Evolutionary conservation across 1,284 basidiomycete genomes (phyloP).

Genomic region (Amylostereum areolatum): DNA sequence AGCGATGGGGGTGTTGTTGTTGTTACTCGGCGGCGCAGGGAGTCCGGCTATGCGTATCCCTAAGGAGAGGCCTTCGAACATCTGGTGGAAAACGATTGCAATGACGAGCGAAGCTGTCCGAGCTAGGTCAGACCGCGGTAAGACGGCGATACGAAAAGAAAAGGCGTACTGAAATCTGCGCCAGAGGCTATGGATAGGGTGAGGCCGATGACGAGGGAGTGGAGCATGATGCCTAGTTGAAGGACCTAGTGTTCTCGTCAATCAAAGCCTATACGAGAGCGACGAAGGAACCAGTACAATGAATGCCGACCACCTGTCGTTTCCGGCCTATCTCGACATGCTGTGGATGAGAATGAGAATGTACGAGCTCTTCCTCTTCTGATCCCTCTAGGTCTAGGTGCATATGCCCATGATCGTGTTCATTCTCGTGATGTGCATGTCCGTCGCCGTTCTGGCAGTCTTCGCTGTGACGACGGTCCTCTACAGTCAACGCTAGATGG

Average conservation of each 20-base stretch:
- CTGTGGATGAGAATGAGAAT: conserved; percentile 14
- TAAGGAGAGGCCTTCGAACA: conserved; percentile 75
- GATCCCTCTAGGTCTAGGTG: conserved; percentile 4
- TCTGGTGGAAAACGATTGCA: conserved; percentile 73
- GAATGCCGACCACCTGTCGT: conserved; percentile 57
- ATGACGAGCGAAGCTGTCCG: conserved; percentile 58
- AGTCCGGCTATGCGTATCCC: conserved; percentile 71
- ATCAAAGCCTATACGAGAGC: background rate
- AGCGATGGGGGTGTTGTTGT: background rate
- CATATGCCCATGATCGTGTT: conserved; percentile 21
- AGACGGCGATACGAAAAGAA: conserved; percentile 3
- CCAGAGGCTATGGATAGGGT: conserved; percentile 65
- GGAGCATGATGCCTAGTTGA: conserved; percentile 78
- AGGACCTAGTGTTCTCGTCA: conserved; percentile 41
- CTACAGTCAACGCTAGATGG: too few species aligned
- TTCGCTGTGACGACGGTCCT: background rate
- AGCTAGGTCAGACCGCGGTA: conserved; percentile 3
- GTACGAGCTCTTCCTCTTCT: conserved; percentile 14
- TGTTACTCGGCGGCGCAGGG: conserved; percentile 29
- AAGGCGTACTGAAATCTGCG: conserved; percentile 60
- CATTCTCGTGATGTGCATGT: conserved; percentile 11
- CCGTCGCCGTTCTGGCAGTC: conserved; percentile 9
- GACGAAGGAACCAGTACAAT: conserved; percentile 34
- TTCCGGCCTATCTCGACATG: conserved; percentile 37
- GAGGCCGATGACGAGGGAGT: conserved; percentile 71